Evolutionary conservation across 306 rosid genomes (phyloP), one percentile per base, ranked within the genome.

Genomic region (Canavalia ensiformis): DNA sequence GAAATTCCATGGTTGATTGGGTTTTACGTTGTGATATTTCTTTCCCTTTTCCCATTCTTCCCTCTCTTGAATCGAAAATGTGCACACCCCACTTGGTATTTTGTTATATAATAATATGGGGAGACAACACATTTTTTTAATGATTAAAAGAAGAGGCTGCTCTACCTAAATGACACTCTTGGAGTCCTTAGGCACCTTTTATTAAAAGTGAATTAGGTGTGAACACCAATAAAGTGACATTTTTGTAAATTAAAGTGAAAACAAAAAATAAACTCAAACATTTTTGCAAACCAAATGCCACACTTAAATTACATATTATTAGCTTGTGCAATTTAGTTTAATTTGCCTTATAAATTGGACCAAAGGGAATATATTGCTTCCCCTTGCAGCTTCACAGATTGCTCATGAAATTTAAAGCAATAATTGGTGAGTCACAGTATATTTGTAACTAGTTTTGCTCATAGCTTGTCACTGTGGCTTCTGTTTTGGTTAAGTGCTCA

Each of bases 1-100:
- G 31, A 50, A 65, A 30, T 67, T 75, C 69, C 39, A 67, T 41
- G 37, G 13, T 47, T 75, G 41, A 81, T 55, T 59, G 45, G 69
- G 25, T 65, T 76, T 41, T 65, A n/a, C 69, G 52, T 9, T 47
- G 52, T 9, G 8, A 41, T 83, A 64, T 55, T 25, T 54, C 30
- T 52, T 9, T 71, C 46, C 68, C 65, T 68, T 68, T 68, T 33
- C 34, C 68, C 28, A 47, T 56, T 76, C 45, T 76, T 51, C 55
- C 65, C 66, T 77, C 69, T 77, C 76, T 67, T 30, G 12, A 45
- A 50, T 67, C 56, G 55, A 55, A 74, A 56, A 56, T 0, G 4
- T 68, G 47, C 47, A 68, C 55, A 66, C 7, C 55, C 25, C 28
- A 44, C 81, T 52, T 55, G 6, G 3, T 46, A 11, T 74, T 18